A percentile compares a stretch with the other conserved stretches of the same genome.
phyloP scores from a whole-genome alignment of 1,284 basidiomycete species.

The Fistulinella cinereoalba region DNA sequence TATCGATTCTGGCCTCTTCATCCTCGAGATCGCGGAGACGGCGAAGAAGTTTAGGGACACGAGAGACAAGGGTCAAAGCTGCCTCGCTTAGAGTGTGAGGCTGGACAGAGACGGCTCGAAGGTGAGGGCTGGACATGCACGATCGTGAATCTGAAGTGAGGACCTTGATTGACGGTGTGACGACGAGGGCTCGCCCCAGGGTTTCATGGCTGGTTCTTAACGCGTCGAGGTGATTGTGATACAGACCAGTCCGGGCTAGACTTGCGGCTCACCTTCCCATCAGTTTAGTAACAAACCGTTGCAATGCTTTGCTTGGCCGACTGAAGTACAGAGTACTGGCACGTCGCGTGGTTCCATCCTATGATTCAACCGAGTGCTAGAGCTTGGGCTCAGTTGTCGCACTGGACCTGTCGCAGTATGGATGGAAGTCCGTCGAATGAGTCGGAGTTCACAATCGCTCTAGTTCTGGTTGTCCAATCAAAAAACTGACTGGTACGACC shows the following conservation, averaged over 20 bases:
- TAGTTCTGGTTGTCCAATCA: too few relatives aligned
- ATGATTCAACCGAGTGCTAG: too few relatives aligned
- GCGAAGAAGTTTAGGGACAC: slow-evolving; percentile 19
- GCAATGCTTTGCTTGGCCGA: too few relatives aligned
- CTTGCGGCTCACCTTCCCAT: neutral
- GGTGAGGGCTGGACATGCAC: slow-evolving; percentile 7
- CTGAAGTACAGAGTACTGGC: too few relatives aligned
- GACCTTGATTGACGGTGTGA: too few relatives aligned
- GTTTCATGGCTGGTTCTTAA: slow-evolving; percentile 12
- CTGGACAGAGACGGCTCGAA: neutral
- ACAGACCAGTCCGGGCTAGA: slow-evolving; percentile 4
- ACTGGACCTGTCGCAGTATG: too few relatives aligned
- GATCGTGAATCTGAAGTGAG: neutral
- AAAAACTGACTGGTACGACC: neutral
- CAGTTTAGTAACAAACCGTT: too few relatives aligned
- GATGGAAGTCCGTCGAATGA: too few relatives aligned
- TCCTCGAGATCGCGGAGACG: slow-evolving; percentile 21
- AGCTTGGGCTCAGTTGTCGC: too few relatives aligned
- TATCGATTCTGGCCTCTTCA: slow-evolving; percentile 22
- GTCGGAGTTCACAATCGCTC: too few relatives aligned
- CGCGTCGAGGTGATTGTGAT: slow-evolving; percentile 16
- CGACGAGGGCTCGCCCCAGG: too few relatives aligned
- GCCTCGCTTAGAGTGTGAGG: slow-evolving; percentile 10
- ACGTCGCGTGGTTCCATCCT: too few relatives aligned
- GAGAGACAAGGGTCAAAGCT: slow-evolving; percentile 13